Conservation (phyloP, 305 asterid species). For the Petunia hybrid region DNA sequence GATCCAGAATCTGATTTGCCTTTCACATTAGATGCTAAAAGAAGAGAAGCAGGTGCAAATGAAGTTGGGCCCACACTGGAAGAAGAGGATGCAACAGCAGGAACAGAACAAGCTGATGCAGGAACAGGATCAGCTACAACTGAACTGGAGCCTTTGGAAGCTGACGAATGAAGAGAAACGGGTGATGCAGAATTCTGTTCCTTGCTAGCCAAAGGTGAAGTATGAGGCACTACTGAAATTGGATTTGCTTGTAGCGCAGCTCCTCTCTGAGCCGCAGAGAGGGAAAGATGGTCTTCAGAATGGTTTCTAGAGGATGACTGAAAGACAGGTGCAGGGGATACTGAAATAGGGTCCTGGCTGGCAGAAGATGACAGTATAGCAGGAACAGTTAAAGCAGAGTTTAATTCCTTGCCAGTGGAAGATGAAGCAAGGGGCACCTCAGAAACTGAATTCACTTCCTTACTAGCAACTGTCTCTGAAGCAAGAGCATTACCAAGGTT, state of each 20-base stretch:
- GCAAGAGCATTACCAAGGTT: constrained; percentile 14
- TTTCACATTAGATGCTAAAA: constrained; percentile 46
- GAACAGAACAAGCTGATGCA: constrained; percentile 30
- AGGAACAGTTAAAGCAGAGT: constrained; percentile 29
- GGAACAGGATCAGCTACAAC: constrained; percentile 37
- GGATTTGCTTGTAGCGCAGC: constrained; percentile 36
- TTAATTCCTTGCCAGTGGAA: constrained; percentile 33
- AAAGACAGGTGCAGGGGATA: constrained; percentile 44
- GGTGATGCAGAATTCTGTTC: constrained; percentile 21
- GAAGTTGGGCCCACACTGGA: constrained; percentile 33
- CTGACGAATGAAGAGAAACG: constrained; percentile 11
- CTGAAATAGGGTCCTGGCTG: constrained; percentile 37
- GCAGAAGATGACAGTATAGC: constrained; percentile 22
- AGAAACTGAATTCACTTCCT: constrained; percentile 29
- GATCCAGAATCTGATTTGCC: constrained; percentile 45
- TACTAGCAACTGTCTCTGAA: constrained; percentile 7
- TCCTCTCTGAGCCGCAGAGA: constrained; percentile 41
- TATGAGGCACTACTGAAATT: constrained; percentile 45
- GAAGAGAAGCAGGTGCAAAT: constrained; percentile 44
- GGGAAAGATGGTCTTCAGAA: constrained; percentile 46
- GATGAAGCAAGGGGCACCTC: constrained; percentile 28
- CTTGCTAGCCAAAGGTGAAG: constrained; percentile 29
- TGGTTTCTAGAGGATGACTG: constrained; percentile 37
- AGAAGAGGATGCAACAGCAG: constrained; percentile 30
- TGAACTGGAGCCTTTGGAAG: constrained; percentile 25